Conservation (phyloP, 2,329 filamentous ascomycete genomes). For the Stagonosporopsis tanaceti region DNA sequence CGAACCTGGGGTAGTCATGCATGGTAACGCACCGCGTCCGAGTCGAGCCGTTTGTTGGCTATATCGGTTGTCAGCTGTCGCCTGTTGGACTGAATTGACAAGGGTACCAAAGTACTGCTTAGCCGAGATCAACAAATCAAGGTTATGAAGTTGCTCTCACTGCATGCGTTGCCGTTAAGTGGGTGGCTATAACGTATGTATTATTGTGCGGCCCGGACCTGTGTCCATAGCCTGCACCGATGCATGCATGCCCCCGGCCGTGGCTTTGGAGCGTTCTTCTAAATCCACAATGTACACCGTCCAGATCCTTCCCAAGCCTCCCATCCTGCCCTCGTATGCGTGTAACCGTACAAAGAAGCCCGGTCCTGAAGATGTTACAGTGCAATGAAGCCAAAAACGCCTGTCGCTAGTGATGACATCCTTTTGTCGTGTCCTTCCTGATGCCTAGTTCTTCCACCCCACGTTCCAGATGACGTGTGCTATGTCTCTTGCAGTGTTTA, state of each 20-base stretch:
- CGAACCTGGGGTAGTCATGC: slow-evolving; percentile 14
- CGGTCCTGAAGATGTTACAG: slow-evolving; percentile 29
- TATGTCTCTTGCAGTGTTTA: slow-evolving; percentile 70
- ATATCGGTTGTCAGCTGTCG: slow-evolving; percentile 8
- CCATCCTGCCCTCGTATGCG: slow-evolving; percentile 20
- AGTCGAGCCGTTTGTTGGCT: background rate
- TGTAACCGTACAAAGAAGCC: slow-evolving; percentile 28
- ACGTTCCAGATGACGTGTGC: slow-evolving; percentile 73
- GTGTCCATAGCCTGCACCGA: slow-evolving; percentile 25
- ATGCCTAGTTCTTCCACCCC: slow-evolving; percentile 61
- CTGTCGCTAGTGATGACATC: slow-evolving; percentile 33
- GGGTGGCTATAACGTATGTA: slow-evolving; percentile 24
- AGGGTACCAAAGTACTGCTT: background rate
- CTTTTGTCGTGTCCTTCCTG: slow-evolving; percentile 1
- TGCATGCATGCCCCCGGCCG: slow-evolving; percentile 27
- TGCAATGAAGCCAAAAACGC: slow-evolving; percentile 29
- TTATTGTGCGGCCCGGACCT: slow-evolving; percentile 26
- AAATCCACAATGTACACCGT: slow-evolving; percentile 19
- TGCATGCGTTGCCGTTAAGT: background rate
- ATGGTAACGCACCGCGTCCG: background rate
- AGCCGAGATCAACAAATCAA: background rate
- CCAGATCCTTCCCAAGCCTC: slow-evolving; percentile 24
- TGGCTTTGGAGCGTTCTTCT: slow-evolving; percentile 13
- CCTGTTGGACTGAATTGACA: background rate
- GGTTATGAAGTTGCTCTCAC: background rate